Conservation (phyloP, 768 basidiomycete species). For the Cytidiella melzeri region DNA sequence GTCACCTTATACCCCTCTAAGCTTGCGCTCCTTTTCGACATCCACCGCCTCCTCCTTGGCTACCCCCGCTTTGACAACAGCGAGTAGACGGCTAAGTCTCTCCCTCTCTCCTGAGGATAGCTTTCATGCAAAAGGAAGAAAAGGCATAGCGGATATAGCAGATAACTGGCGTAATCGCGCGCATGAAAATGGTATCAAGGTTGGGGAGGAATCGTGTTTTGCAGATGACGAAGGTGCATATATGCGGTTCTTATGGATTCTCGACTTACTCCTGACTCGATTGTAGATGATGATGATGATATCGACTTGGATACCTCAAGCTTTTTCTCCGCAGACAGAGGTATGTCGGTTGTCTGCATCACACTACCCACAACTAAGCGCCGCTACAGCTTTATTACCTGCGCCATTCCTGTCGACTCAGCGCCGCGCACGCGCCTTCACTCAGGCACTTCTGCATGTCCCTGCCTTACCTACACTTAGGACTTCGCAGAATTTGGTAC, state of each 20-base stretch:
- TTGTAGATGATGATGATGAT: slow-evolving; percentile 44
- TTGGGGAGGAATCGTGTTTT: slow-evolving; percentile 38
- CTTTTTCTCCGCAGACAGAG: slow-evolving; percentile 31
- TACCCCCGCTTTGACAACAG: slow-evolving; percentile 47
- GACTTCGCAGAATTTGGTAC: too few species aligned
- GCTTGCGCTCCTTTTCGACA: slow-evolving; percentile 51
- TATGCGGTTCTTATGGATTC: slow-evolving; percentile 12
- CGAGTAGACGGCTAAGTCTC: slow-evolving; percentile 35
- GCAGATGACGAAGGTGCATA: slow-evolving; percentile 44
- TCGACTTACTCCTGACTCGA: neutral
- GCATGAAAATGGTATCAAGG: slow-evolving; percentile 66
- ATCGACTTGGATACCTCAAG: slow-evolving; percentile 44
- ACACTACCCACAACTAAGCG: slow-evolving; percentile 15
- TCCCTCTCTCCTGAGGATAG: slow-evolving; percentile 40
- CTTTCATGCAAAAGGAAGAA: slow-evolving; percentile 29
- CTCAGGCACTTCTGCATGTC: slow-evolving; percentile 48
- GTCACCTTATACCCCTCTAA: slow-evolving; percentile 65
- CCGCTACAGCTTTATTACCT: slow-evolving; percentile 44
- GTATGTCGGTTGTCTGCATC: slow-evolving; percentile 6
- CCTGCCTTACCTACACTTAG: too few species aligned
- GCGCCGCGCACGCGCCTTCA: slow-evolving; percentile 45
- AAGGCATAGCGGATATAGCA: slow-evolving; percentile 52
- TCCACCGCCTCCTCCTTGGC: slow-evolving; percentile 47
- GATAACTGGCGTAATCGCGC: slow-evolving; percentile 70
- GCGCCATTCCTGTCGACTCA: slow-evolving; percentile 51